Evolutionary conservation across 768 basidiomycete genomes (phyloP).

Genomic region (Leccinellum luteum): DNA sequence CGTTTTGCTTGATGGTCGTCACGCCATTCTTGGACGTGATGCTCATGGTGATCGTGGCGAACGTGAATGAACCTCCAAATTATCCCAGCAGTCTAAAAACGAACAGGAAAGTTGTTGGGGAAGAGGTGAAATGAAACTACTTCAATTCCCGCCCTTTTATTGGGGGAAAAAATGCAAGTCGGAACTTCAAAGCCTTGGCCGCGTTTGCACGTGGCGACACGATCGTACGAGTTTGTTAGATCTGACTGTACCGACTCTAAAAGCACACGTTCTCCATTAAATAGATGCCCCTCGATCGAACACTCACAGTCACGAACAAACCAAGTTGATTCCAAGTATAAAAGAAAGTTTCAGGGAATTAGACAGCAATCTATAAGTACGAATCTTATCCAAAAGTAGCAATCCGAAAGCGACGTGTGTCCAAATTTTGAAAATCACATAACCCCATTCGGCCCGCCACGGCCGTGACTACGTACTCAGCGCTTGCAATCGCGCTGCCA

Average conservation of each 20-base stretch:
- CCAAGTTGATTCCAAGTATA: not conserved
- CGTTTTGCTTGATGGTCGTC: constrained; percentile 50
- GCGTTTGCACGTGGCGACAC: constrained; percentile 24
- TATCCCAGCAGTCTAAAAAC: constrained; percentile 6
- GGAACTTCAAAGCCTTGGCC: constrained; percentile 16
- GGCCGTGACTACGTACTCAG: constrained; percentile 12
- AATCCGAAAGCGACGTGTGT: not conserved
- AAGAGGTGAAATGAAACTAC: not conserved
- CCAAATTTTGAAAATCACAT: not conserved
- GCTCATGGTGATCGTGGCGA: constrained; percentile 21
- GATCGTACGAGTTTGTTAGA: not conserved
- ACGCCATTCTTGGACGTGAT: constrained; percentile 12
- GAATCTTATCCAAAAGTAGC: not conserved
- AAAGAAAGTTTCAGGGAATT: not conserved
- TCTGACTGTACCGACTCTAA: no score
- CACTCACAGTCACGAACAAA: not conserved
- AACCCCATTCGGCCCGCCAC: not conserved
- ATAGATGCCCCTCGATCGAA: no score
- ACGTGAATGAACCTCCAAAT: constrained; percentile 3
- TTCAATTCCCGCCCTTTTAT: constrained; percentile 22
- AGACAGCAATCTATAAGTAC: not conserved
- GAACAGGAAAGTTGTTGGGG: not conserved
- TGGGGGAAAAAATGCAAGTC: constrained; percentile 20
- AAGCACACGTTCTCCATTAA: not conserved
- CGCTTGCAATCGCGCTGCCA: constrained; percentile 50